Conservation (phyloP, 768 basidiomycete species). For the Termitomyces bulborhizus region DNA sequence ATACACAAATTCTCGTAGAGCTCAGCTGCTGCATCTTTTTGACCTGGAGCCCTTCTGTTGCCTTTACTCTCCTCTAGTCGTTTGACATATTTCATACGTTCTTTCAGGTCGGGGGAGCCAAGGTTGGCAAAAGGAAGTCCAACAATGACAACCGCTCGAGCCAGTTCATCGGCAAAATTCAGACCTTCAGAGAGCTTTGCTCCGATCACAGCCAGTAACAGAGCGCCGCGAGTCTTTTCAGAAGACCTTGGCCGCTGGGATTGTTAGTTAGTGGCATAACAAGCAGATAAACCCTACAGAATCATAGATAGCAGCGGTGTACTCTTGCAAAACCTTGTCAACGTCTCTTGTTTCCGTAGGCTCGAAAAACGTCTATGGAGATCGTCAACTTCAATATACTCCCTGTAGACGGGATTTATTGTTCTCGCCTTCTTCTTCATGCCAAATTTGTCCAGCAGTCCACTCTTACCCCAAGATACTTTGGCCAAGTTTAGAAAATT, state of each 20-base stretch:
- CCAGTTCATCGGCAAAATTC: slow-evolving; percentile 73
- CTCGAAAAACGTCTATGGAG: slow-evolving; percentile 76
- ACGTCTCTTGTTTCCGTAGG: slow-evolving; percentile 69
- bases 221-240: slow-evolving; percentile 52
- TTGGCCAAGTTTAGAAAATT: slow-evolving; percentile 67
- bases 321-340: slow-evolving; percentile 69
- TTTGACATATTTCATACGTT: slow-evolving; percentile 86
- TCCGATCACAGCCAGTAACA: slow-evolving; percentile 92
- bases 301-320: slow-evolving; percentile 43
- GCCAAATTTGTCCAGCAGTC: slow-evolving; percentile 54
- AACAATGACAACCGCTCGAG: slow-evolving; percentile 79
- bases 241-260: slow-evolving; percentile 8
- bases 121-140: slow-evolving; percentile 94
- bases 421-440: slow-evolving; percentile 66
- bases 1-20: slow-evolving; percentile 90
- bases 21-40: slow-evolving; percentile 69
- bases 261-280: not conserved
- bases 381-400: not conserved
- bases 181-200: slow-evolving; percentile 96
- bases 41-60: slow-evolving; percentile 23
- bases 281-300: slow-evolving; percentile 4
- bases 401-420: not conserved
- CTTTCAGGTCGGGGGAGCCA: slow-evolving; percentile 84
- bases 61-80: slow-evolving; percentile 43
- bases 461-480: slow-evolving; percentile 56